Evolutionary conservation across 2,329 filamentous ascomycete species (phyloP), one percentile per base, ranked within the genome.

Genomic region (Ustilaginoidea virens): DNA sequence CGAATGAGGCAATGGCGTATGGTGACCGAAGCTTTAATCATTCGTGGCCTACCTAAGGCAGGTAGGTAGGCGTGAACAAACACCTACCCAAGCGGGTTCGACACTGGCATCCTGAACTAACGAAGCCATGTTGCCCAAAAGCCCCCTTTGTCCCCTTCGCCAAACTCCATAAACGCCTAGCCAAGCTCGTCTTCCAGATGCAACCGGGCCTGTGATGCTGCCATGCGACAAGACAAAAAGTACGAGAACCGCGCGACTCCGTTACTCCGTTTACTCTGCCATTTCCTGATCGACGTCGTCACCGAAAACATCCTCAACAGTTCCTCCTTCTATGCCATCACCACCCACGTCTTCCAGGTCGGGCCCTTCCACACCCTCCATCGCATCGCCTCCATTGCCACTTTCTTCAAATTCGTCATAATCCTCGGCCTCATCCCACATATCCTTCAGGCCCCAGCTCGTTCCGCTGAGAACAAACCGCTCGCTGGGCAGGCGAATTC

Each of bases 381-480:
- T 67, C 9, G 57, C 62, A 35, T 66, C 61, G 15, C 50, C 55
- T 19, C 47, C 55, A 21, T 47, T 46, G 36, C 49, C 48, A n/a
- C n/a, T n/a, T 21, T 49, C 47, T 26, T 55, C 52, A 10, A 5
- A 16, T 19, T 58, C 60, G 11, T 58, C 57, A 5, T 52, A 54
- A 5, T 56, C 55, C 5, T 49, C 55, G 4, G 56, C 59, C 30
- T 60, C 58, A 20, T 61, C 63, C 65, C 70, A 74, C 15, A 66
- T 57, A 17, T 74, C 66, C 42, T 62, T 62, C 34, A 79, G 46
- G 1, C 69, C 69, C 74, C 74, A 80, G 35, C 68, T 65, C 29
- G 69, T 61, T 11, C 74, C 74, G 32, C 66, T 75, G 25, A 79
- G 57, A 17, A 78, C 74, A 41, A 78, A 80, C 32, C 73, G 64